Percentiles rank a stretch among this genome's conserved stretches.
phyloP scores from a whole-genome alignment of 768 basidiomycete species.

The Lactifluus hygrophoroides region DNA sequence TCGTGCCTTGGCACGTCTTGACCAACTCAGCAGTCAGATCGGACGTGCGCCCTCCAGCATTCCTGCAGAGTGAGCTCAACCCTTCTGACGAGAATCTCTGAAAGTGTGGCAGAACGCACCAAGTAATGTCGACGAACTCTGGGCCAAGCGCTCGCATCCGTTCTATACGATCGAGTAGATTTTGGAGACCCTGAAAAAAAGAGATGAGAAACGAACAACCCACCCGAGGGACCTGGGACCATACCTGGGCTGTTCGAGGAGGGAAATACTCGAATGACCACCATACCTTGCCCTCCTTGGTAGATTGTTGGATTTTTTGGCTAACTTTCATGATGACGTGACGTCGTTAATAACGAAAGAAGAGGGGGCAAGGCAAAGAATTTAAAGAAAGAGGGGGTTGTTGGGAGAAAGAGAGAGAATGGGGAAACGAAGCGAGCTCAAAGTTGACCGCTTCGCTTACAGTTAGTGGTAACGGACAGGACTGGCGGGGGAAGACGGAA shows the following conservation, averaged over 20 bases:
- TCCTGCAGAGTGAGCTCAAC: conserved; percentile 45
- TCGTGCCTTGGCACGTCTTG: conserved; percentile 84
- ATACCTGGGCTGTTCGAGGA: conserved; percentile 86
- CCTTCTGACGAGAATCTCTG: background rate
- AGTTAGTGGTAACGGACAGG: background rate
- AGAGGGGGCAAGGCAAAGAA: background rate
- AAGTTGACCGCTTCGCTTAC: no score
- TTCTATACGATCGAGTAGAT: conserved; percentile 95
- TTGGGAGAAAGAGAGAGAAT: background rate
- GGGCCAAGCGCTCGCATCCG: conserved; percentile 94
- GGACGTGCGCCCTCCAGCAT: conserved; percentile 92
- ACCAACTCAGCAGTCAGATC: conserved; percentile 92
- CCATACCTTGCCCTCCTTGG: conserved; percentile 82
- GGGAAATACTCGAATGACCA: conserved; percentile 99
- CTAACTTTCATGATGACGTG: conserved; percentile 74
- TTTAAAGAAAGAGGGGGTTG: background rate
- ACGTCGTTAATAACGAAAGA: conserved; percentile 4
- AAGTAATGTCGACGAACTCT: conserved; percentile 98
- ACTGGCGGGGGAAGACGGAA: no score
- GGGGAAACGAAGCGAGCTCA: background rate
- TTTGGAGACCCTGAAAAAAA: conserved; percentile 71
- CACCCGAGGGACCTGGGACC: conserved; percentile 13
- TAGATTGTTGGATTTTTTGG: conserved; percentile 82
- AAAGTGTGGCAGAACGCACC: conserved; percentile 38
- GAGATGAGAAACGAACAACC: conserved; percentile 5